Conservation (phyloP, 1,284 basidiomycete genomes). For the Apiotrichum domesticum region DNA sequence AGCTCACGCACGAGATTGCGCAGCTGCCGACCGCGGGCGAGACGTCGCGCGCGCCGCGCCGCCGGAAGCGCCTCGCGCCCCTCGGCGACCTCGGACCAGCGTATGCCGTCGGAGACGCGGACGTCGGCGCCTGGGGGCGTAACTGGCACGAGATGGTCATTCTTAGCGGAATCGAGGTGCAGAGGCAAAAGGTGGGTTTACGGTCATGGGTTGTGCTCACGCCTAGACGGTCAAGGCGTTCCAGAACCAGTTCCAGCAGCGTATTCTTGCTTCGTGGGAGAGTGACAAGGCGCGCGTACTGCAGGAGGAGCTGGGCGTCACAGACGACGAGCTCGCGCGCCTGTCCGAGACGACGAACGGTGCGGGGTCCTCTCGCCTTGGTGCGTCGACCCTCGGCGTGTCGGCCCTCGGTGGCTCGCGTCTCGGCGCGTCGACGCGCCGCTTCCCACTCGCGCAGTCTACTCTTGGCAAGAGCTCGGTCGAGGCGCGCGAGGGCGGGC, state of each 20-base stretch:
- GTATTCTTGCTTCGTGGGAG: constrained; percentile 41
- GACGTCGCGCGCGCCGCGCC: constrained; percentile 17
- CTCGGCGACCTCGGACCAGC: constrained; percentile 27
- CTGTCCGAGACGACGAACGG: constrained; percentile 14
- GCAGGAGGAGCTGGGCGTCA: constrained; percentile 44
- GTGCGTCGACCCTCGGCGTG: constrained; percentile 12
- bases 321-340: constrained; percentile 39
- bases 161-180: constrained; percentile 40
- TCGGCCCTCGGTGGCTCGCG: constrained; percentile 29
- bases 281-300: constrained; percentile 37
- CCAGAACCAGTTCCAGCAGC: constrained; percentile 40
- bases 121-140: constrained; percentile 40
- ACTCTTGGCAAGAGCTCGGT: constrained; percentile 24
- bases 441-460: constrained; percentile 37
- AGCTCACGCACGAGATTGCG: constrained; percentile 37
- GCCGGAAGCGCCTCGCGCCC: constrained; percentile 22
- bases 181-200: constrained; percentile 34
- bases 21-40: constrained; percentile 22
- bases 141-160: constrained; percentile 47
- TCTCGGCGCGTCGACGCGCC: constrained; percentile 28
- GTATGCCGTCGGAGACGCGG: constrained; percentile 31
- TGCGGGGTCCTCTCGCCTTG: constrained; percentile 1
- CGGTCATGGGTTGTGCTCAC: not conserved
- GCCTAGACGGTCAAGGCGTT: constrained; percentile 39
- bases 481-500: constrained; percentile 36